Percentiles rank a stretch among this genome's conserved stretches.
Evolutionary conservation across 2,329 filamentous ascomycete species (phyloP).

Genomic region (Anthostomella pinea): DNA sequence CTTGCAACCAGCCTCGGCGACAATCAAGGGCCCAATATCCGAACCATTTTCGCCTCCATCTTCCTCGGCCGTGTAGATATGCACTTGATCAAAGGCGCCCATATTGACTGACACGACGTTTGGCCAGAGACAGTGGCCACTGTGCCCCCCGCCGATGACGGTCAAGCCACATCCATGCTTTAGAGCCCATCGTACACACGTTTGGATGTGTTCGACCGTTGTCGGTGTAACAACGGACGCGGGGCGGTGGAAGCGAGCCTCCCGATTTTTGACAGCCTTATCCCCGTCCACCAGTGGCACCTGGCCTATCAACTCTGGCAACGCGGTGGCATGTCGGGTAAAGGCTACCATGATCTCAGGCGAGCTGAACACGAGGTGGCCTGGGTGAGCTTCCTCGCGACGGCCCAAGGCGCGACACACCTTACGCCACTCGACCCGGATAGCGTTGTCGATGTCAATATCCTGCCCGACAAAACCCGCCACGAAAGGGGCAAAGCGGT

Average conservation of each 20-base stretch:
- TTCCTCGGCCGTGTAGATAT: conserved; percentile 35
- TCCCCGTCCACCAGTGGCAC: conserved; percentile 35
- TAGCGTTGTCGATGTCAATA: conserved; percentile 26
- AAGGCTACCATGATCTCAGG: conserved; percentile 53
- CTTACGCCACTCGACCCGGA: conserved; percentile 45
- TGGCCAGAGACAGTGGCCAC: conserved; percentile 54
- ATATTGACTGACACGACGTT: conserved; percentile 58
- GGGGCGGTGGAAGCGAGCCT: conserved; percentile 45
- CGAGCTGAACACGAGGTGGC: conserved; percentile 44
- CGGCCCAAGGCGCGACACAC: conserved; percentile 48
- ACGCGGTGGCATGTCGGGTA: conserved; percentile 40
- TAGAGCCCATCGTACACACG: conserved; percentile 56
- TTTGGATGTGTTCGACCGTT: conserved; percentile 46
- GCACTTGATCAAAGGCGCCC: conserved; percentile 50
- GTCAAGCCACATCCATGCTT: conserved; percentile 43
- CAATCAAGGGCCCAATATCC: conserved; percentile 36
- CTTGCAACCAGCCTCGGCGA: conserved; percentile 56
- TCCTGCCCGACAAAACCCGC: conserved; percentile 42
- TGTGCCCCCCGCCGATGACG: conserved; percentile 57
- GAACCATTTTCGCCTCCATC: conserved; percentile 15
- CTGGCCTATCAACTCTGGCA: conserved; percentile 41
- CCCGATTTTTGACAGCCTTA: conserved; percentile 46
- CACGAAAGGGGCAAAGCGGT: conserved; percentile 52
- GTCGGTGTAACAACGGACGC: conserved; percentile 46
- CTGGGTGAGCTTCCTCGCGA: conserved; percentile 34